Evolutionary conservation across 2,329 filamentous ascomycete species (phyloP).

Genomic region (Hypocreales sp.): DNA sequence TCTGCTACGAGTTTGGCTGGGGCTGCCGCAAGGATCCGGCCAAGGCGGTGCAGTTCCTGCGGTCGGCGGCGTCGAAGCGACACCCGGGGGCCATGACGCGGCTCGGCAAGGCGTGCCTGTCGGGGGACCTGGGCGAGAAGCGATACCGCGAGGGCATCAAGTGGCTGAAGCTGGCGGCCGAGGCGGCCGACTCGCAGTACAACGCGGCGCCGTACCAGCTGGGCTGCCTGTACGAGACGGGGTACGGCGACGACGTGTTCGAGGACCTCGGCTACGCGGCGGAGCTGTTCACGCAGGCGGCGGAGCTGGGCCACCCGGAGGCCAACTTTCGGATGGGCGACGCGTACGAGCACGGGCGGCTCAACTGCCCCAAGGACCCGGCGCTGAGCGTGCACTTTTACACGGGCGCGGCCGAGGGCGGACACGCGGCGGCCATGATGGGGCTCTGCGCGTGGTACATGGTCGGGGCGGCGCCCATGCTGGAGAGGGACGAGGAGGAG

Average conservation of each 20-base stretch:
- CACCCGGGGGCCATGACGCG: slow-evolving; percentile 92
- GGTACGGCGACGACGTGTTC: slow-evolving; percentile 92
- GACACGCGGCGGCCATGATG: slow-evolving; percentile 88
- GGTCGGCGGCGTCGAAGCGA: slow-evolving; percentile 78
- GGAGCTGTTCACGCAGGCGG: slow-evolving; percentile 85
- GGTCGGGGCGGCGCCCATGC: slow-evolving; percentile 78
- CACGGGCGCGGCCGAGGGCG: slow-evolving; percentile 74
- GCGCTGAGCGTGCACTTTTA: slow-evolving; percentile 96
- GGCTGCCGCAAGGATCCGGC: slow-evolving; percentile 78
- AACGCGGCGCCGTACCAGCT: slow-evolving; percentile 87
- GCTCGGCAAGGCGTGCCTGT: slow-evolving; percentile 78
- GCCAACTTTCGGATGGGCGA: slow-evolving; percentile 85
- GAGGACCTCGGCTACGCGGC: slow-evolving; percentile 80
- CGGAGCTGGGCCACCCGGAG: slow-evolving; percentile 77
- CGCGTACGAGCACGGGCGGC: slow-evolving; percentile 83
- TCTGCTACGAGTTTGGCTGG: slow-evolving; percentile 98
- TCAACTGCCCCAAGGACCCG: slow-evolving; percentile 79
- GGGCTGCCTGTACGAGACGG: slow-evolving; percentile 73
- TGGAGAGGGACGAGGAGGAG: slow-evolving; percentile 91
- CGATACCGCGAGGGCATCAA: slow-evolving; percentile 84
- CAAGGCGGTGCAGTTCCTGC: slow-evolving; percentile 88
- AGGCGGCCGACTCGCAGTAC: slow-evolving; percentile 82
- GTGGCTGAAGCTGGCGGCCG: slow-evolving; percentile 87
- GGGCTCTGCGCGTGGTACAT: slow-evolving; percentile 97
- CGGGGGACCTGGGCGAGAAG: slow-evolving; percentile 75